Conservation (phyloP, 176 grass and related monocot species). For the Oryza coarctata region DNA sequence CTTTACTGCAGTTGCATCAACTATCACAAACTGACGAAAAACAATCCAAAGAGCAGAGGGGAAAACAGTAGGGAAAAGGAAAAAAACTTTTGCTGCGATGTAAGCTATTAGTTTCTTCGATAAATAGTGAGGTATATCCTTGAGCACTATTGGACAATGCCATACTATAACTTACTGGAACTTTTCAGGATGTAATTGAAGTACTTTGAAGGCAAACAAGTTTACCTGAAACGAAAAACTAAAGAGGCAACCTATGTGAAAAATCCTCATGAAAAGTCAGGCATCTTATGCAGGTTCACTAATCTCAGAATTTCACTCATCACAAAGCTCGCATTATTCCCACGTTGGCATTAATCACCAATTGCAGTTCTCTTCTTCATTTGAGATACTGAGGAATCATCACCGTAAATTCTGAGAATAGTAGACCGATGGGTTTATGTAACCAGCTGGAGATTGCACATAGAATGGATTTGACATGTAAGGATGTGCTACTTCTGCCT, state of each 20-base stretch:
- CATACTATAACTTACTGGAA: conserved; percentile 55
- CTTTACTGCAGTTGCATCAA: conserved; percentile 5
- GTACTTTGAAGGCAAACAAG: conserved; percentile 52
- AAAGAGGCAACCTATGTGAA: conserved; percentile 47
- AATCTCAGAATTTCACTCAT: conserved; percentile 53
- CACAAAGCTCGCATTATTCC: conserved; percentile 47
- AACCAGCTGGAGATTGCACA: conserved; percentile 51
- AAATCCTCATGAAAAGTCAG: conserved; percentile 49
- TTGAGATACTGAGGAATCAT: conserved; percentile 45
- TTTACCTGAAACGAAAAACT: conserved; percentile 40
- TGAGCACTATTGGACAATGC: conserved; percentile 34
- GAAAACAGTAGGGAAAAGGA: background rate
- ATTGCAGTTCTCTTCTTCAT: conserved; percentile 49
- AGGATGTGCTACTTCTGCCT: conserved; percentile 34
- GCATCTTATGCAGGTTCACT: conserved; percentile 32
- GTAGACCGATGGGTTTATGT: conserved; percentile 54
- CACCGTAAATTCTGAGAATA: conserved; percentile 53
- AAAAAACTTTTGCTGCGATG: conserved; percentile 8
- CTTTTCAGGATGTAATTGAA: conserved; percentile 48
- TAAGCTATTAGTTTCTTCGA: conserved; percentile 27
- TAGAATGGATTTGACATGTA: conserved; percentile 47
- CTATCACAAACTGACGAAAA: background rate
- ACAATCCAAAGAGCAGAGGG: background rate
- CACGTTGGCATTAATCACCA: conserved; percentile 20
- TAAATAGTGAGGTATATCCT: conserved; percentile 54